Conservation (phyloP, 768 basidiomycete species). For the Mycena capillaripes region DNA sequence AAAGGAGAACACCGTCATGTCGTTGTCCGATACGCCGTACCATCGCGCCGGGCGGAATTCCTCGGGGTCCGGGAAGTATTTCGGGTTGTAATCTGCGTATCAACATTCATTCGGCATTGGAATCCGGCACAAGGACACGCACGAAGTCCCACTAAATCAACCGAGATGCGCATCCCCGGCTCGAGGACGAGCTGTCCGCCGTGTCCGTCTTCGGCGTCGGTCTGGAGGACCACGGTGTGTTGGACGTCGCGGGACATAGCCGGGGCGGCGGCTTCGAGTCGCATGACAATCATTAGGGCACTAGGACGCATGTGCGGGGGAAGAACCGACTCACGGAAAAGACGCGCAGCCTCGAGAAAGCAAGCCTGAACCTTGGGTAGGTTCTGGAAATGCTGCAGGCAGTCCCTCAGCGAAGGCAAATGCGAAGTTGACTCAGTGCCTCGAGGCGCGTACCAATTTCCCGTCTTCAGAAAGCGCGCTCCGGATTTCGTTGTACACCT, state of each 20-base stretch:
- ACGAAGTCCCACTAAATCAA: conserved; percentile 8
- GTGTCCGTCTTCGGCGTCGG: conserved; percentile 2
- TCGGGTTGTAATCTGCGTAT: conserved; percentile 56
- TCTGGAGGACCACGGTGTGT: neutral
- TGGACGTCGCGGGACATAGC: neutral
- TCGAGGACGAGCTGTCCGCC: conserved; percentile 14
- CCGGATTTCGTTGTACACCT: conserved; percentile 45
- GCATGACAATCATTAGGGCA: too few species aligned
- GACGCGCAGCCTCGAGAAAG: conserved; percentile 13
- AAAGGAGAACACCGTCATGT: conserved; percentile 7
- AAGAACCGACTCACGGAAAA: conserved; percentile 42
- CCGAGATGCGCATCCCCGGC: neutral
- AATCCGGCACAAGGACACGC: too few species aligned
- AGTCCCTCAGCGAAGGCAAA: neutral
- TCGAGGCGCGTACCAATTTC: neutral
- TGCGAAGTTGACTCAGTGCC: neutral
- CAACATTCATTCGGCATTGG: too few species aligned
- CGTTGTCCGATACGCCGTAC: conserved; percentile 43
- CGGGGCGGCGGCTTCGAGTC: neutral
- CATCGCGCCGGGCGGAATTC: conserved; percentile 54
- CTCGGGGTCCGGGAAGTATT: conserved; percentile 52
- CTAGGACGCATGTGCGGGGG: too few species aligned
- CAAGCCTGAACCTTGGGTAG: conserved; percentile 32
- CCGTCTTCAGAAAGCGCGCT: conserved; percentile 3
- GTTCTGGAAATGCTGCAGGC: conserved; percentile 33